Evolutionary conservation across 129 eudicot genomes (phyloP).

Genomic region (Flaveria ramosissima): DNA sequence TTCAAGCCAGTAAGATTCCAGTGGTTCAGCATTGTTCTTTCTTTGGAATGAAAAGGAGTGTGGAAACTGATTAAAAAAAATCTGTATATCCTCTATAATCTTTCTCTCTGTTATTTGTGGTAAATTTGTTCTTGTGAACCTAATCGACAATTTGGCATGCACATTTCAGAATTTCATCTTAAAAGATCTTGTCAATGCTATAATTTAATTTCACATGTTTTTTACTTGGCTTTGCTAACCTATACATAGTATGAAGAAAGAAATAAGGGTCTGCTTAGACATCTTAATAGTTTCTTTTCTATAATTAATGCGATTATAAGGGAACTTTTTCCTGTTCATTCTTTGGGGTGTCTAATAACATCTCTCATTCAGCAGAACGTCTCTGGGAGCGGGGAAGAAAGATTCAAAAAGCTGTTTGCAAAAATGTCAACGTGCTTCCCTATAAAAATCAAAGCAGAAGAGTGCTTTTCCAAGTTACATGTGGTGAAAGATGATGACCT

Average conservation of each 20-base stretch:
- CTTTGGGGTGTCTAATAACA: neutral
- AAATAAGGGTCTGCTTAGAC: no score
- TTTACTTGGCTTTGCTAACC: neutral
- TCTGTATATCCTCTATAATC: neutral
- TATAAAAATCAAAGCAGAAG: slow-evolving; percentile 65
- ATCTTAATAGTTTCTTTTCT: slow-evolving; percentile 7
- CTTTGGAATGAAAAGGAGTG: neutral
- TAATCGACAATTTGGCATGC: neutral
- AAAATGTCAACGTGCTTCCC: slow-evolving; percentile 83
- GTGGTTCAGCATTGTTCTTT: slow-evolving; percentile 6
- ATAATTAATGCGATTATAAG: slow-evolving; percentile 15
- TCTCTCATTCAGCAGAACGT: slow-evolving; percentile 45
- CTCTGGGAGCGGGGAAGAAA: slow-evolving; percentile 46
- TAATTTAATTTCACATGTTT: neutral
- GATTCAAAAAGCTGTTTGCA: slow-evolving; percentile 39
- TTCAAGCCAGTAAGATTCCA: slow-evolving; percentile 5
- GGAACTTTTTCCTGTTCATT: slow-evolving; percentile 15
- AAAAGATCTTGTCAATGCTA: slow-evolving; percentile 12
- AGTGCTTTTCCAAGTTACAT: slow-evolving; percentile 61
- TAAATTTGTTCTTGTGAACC: neutral
- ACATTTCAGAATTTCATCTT: slow-evolving; percentile 4
- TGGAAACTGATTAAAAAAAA: neutral
- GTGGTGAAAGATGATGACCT: slow-evolving; percentile 48
- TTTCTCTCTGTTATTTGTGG: slow-evolving; percentile 4
- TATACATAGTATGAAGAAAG: no score